These are phyloP conservation scores for Cyclotella kingstonii DNA, from an alignment of 108 stramenopile species.

Conservation along the genomic window DNA sequence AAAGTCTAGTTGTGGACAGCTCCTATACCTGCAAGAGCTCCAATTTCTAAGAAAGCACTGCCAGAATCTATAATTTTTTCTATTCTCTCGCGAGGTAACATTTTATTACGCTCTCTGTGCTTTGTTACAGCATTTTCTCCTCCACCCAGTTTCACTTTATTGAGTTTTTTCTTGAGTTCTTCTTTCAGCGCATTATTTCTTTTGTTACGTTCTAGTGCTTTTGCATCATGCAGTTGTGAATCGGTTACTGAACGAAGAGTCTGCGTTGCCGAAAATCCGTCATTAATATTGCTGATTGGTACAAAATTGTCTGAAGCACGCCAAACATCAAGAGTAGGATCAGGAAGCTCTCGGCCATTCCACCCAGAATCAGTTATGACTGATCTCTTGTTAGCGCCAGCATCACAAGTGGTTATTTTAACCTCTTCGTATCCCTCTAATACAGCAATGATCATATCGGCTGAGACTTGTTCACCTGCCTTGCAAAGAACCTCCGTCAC, in stretches of 20 bases:
- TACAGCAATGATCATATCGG: constrained; percentile 51
- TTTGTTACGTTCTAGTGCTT: constrained; percentile 29
- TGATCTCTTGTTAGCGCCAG: not conserved
- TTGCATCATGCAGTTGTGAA: constrained; percentile 28
- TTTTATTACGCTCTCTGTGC: constrained; percentile 84
- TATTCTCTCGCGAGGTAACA: constrained; percentile 94
- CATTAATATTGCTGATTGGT: constrained; percentile 20
- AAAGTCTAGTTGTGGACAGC: no score
- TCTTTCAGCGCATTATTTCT: constrained; percentile 27
- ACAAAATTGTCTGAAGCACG: constrained; percentile 26
- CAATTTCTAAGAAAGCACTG: constrained; percentile 93
- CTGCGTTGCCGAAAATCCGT: constrained; percentile 27
- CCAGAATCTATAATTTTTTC: constrained; percentile 89
- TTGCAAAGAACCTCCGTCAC: constrained; percentile 43
- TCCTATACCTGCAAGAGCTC: constrained; percentile 91
- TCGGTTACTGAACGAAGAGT: constrained; percentile 28
- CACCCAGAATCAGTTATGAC: not conserved
- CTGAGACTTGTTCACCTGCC: constrained; percentile 62
- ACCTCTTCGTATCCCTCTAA: constrained; percentile 51
- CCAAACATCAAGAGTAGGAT: constrained; percentile 43
- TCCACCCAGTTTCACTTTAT: constrained; percentile 50
- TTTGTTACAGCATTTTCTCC: constrained; percentile 63
- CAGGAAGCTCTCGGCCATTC: constrained; percentile 5
- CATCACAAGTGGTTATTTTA: constrained; percentile 10
- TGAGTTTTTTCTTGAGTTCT: constrained; percentile 25